phyloP scores from a whole-genome alignment of 306 rosid genomes.

The Cicer judaicum region DNA sequence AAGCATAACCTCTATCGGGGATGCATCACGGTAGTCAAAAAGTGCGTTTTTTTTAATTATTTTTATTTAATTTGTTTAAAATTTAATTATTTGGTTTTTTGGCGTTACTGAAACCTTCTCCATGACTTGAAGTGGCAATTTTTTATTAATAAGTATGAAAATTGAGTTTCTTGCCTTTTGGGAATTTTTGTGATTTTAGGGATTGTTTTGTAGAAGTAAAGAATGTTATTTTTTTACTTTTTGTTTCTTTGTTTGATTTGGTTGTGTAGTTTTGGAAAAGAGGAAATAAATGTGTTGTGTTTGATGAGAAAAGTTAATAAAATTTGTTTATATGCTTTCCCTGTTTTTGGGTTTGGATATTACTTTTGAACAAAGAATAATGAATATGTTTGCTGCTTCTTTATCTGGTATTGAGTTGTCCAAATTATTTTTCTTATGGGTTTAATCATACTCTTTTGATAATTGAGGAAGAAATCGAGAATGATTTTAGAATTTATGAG shows the following conservation, averaged over 20 bases:
- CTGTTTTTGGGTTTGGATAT: neutral
- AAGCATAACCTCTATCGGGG: slow-evolving; percentile 52
- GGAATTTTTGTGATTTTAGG: slow-evolving; percentile 2
- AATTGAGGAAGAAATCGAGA: too few relatives aligned
- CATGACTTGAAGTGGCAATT: neutral
- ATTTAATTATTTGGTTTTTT: neutral
- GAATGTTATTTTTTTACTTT: neutral
- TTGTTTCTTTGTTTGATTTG: neutral
- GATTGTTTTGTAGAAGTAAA: neutral
- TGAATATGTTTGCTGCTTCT: too few relatives aligned
- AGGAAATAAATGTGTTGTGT: neutral
- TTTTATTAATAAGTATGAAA: neutral
- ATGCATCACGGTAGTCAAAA: slow-evolving; percentile 47
- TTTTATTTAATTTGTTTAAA: neutral
- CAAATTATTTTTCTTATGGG: neutral
- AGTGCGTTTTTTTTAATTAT: slow-evolving; percentile 32
- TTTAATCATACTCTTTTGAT: slow-evolving; percentile 3
- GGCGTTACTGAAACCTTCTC: too few relatives aligned
- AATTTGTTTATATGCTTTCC: neutral
- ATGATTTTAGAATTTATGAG: too few relatives aligned
- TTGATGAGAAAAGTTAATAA: neutral
- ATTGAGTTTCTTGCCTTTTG: slow-evolving; percentile 19
- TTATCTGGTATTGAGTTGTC: too few relatives aligned
- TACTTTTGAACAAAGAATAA: neutral
- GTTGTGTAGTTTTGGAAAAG: slow-evolving; percentile 18